Evolutionary conservation across 2,329 filamentous ascomycete genomes (phyloP).

Genomic region (Aureobasidium melanogenum): DNA sequence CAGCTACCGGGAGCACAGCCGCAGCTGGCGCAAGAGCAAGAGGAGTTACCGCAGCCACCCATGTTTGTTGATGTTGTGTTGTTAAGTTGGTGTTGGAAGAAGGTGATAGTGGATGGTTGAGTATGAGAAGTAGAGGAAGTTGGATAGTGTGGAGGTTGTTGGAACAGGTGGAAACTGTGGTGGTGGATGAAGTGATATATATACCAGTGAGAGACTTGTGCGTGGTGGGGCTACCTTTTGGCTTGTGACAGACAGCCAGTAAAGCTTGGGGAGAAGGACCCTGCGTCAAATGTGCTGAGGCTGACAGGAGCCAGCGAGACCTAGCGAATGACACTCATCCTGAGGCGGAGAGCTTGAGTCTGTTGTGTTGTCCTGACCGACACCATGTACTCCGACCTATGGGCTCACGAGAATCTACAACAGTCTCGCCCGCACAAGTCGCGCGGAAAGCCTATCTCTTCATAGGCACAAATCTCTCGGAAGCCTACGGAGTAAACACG

Average conservation of each 20-base stretch:
- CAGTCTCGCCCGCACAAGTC: not conserved
- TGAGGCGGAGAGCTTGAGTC: not conserved
- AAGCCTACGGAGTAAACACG: not conserved
- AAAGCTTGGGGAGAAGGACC: not conserved
- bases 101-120: not conserved
- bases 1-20: conserved; percentile 9
- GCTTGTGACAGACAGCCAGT: not conserved
- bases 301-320: not conserved
- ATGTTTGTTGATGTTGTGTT: conserved; percentile 3
- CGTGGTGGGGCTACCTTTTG: not conserved
- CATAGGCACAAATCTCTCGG: not conserved
- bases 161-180: not conserved
- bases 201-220: conserved; percentile 1
- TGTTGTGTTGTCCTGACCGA: not conserved
- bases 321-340: not conserved
- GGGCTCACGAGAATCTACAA: not conserved
- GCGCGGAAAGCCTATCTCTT: not conserved
- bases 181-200: not conserved
- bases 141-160: not conserved
- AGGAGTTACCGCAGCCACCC: conserved; percentile 11
- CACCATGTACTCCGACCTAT: not conserved
- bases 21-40: conserved; percentile 11
- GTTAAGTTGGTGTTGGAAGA: not conserved
- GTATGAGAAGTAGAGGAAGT: not conserved
- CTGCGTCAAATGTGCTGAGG: conserved; percentile 5